These are phyloP conservation scores for Lophiotrema nucula DNA, from an alignment of 495 filamentous ascomycete genomes.

Conservation along the genomic window DNA sequence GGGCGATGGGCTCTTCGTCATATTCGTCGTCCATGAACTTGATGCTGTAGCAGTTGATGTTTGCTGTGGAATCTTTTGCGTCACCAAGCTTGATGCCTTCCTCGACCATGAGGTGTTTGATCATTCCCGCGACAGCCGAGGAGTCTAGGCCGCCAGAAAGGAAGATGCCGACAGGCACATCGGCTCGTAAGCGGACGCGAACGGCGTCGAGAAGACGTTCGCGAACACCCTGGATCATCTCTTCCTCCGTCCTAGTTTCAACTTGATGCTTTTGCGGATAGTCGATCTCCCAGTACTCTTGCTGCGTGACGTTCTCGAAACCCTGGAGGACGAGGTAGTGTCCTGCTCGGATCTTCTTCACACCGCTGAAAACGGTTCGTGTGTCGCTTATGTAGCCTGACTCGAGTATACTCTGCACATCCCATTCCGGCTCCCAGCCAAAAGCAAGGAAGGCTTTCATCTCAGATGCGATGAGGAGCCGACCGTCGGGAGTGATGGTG, in stretches of 20 bases:
- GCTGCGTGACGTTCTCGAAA: slow-evolving; percentile 35
- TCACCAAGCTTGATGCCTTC: slow-evolving; percentile 35
- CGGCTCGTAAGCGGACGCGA: slow-evolving; percentile 50
- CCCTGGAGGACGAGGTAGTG: slow-evolving; percentile 36
- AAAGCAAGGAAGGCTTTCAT: slow-evolving; percentile 49
- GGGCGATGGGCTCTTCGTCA: slow-evolving; percentile 42
- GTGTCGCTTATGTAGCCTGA: slow-evolving; percentile 43
- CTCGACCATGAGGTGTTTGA: slow-evolving; percentile 41
- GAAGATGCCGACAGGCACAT: slow-evolving; percentile 54
- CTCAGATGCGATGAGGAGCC: slow-evolving; percentile 46
- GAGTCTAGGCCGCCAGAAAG: slow-evolving; percentile 56
- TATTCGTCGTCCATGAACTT: slow-evolving; percentile 39
- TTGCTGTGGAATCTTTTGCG: slow-evolving; percentile 34
- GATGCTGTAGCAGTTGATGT: slow-evolving; percentile 44
- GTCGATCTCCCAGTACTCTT: slow-evolving; percentile 51
- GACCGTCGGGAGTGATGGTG: slow-evolving; percentile 39
- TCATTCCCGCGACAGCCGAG: slow-evolving; percentile 52
- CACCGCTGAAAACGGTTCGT: slow-evolving; percentile 50
- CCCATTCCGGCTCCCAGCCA: slow-evolving; percentile 52
- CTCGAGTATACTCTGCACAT: slow-evolving; percentile 44
- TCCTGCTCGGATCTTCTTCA: slow-evolving; percentile 37
- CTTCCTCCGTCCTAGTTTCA: slow-evolving; percentile 44
- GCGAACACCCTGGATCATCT: slow-evolving; percentile 50
- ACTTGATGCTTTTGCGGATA: not conserved
- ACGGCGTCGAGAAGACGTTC: slow-evolving; percentile 48